These are phyloP conservation scores for Microcyclosporella mali DNA, from an alignment of 2,329 filamentous ascomycete species.

Conservation along the genomic window DNA sequence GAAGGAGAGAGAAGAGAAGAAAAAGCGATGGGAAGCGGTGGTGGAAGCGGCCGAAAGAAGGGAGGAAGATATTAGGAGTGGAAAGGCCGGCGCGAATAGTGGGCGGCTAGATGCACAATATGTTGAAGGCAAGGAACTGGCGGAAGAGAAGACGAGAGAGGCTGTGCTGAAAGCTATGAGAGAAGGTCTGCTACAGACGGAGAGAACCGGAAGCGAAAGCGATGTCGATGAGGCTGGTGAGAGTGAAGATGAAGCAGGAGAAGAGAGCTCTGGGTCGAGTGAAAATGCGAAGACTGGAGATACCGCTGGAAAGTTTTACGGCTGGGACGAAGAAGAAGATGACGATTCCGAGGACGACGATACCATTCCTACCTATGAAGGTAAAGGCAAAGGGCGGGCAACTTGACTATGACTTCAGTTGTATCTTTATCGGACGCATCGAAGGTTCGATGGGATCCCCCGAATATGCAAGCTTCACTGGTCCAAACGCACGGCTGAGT, in stretches of 20 bases:
- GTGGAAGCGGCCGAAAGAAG: conserved; percentile 76
- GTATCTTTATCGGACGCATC: not conserved
- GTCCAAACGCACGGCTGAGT: too few relatives aligned
- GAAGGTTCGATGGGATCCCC: not conserved
- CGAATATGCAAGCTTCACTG: not conserved
- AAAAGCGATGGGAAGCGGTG: conserved; percentile 80
- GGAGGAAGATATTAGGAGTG: conserved; percentile 75
- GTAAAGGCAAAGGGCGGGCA: conserved; percentile 39
- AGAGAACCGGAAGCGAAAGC: conserved; percentile 36
- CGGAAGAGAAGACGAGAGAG: conserved; percentile 72
- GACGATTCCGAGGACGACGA: conserved; percentile 44
- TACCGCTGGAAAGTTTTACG: conserved; percentile 53
- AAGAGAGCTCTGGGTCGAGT: conserved; percentile 26
- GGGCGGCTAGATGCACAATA: conserved; percentile 74
- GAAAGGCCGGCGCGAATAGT: conserved; percentile 54
- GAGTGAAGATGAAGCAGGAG: conserved; percentile 28
- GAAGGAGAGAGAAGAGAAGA: conserved; percentile 80
- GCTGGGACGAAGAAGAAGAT: conserved; percentile 56
- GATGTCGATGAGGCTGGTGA: conserved; percentile 42
- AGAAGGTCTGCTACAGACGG: conserved; percentile 48
- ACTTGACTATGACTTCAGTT: not conserved
- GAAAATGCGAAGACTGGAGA: conserved; percentile 34
- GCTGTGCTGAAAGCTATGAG: conserved; percentile 67
- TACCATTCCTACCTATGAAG: conserved; percentile 28
- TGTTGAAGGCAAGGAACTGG: conserved; percentile 92